phyloP scores from a whole-genome alignment of 371 early-diverging fungal species.

The Dinochytrium kinnereticum region DNA sequence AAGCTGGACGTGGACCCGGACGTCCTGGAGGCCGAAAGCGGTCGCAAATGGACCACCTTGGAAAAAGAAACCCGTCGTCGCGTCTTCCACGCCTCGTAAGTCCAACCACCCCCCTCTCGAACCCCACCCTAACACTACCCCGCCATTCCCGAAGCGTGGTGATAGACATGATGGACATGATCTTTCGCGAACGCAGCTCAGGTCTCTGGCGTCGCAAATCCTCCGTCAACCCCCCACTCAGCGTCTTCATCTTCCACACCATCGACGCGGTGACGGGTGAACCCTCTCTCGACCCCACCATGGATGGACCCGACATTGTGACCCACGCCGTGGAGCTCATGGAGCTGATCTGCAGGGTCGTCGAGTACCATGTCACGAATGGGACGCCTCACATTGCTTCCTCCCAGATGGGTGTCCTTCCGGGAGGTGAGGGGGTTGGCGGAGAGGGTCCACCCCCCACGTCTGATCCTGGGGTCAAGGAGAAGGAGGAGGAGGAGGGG shows the following conservation, averaged over 20 bases:
- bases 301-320: neutral
- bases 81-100: neutral
- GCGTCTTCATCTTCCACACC: neutral
- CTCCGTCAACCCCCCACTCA: neutral
- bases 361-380: neutral
- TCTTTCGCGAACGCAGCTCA: conserved; percentile 1
- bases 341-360: conserved; percentile 1
- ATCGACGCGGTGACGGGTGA: conserved; percentile 3
- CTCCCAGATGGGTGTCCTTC: neutral
- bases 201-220: neutral
- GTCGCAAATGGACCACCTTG: neutral
- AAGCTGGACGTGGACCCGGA: conserved; percentile 10
- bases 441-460: neutral
- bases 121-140: too few species aligned
- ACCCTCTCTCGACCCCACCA: neutral
- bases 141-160: neutral
- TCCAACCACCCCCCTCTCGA: too few species aligned
- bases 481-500: neutral
- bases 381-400: neutral
- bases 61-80: conserved; percentile 15
- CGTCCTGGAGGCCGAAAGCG: neutral
- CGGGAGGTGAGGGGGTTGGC: neutral
- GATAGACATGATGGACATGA: conserved; percentile 18
- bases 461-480: neutral
- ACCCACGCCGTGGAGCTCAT: neutral